phyloP scores from a whole-genome alignment of 768 basidiomycete species.

The Pleurotus sapidus region DNA sequence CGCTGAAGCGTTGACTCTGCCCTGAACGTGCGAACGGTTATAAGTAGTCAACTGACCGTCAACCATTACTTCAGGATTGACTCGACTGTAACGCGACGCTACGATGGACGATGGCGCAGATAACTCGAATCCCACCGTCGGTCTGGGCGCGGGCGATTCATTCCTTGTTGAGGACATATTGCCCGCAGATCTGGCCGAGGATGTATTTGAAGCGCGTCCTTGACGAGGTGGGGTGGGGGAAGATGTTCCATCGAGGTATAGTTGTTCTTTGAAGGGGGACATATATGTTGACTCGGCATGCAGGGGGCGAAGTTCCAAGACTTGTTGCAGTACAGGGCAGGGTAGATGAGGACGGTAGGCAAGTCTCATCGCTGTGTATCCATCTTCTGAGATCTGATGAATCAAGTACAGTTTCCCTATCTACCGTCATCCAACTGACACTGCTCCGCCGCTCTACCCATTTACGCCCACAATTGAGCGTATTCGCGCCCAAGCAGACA shows the following conservation, averaged over 20 bases:
- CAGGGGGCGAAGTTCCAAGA: slow-evolving; percentile 74
- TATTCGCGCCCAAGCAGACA: slow-evolving; percentile 64
- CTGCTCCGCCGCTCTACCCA: slow-evolving; percentile 62
- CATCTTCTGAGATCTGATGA: not conserved
- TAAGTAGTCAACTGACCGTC: too few species aligned
- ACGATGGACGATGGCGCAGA: too few species aligned
- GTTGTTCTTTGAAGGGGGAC: not conserved
- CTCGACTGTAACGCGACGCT: too few species aligned
- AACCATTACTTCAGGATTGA: too few species aligned
- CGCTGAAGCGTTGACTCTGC: too few species aligned
- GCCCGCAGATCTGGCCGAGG: slow-evolving; percentile 49
- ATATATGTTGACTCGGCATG: not conserved
- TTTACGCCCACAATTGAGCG: slow-evolving; percentile 68
- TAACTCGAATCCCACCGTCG: not conserved
- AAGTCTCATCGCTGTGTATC: not conserved
- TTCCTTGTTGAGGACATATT: slow-evolving; percentile 57
- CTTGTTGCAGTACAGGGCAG: slow-evolving; percentile 62
- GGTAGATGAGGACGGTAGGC: slow-evolving; percentile 51
- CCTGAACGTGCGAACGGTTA: too few species aligned
- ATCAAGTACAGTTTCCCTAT: slow-evolving; percentile 55
- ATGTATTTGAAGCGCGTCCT: slow-evolving; percentile 57
- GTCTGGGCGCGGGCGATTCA: slow-evolving; percentile 67
- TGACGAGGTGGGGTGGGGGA: slow-evolving; percentile 68
- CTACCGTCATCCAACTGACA: slow-evolving; percentile 81
- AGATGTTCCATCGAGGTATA: slow-evolving; percentile 74